Base-by-base conservation (phyloP, 163 green algal species). In the Chlamydomonas reinhardtii region DNA sequence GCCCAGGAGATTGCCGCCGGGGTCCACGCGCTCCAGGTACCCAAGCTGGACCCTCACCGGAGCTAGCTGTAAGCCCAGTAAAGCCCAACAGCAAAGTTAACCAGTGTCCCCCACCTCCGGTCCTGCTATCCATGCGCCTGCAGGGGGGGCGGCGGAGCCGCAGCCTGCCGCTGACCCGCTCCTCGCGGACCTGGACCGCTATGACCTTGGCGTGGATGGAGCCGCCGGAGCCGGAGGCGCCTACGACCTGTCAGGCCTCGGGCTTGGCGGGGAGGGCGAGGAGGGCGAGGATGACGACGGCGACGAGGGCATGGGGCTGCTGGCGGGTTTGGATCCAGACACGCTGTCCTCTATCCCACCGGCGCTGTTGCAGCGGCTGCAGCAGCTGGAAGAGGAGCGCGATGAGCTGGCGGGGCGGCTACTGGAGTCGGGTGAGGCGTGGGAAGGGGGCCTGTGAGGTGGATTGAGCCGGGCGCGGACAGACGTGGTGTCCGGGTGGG, bases 381-480 rank as follows among this genome's bases (percentile, higher is more conserved):
- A 78, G 79, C 79, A 79, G 69, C 70, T 86, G 34, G 79, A 86
- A 69, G 79, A 86, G 69, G 79, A 86, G 54, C 79, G 79, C 15
- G 79, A 86, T 16, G 79, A 86, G 79, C 79, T 86, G 69, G 79
- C 79, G 32, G 79, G 69, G 0, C 73, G 79, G 15, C 69, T 86
- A 54, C 54, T 86, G 15, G 79, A 78, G 34, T 78, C 79, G 12
- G 79, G 79, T 86, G 37, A 12, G 71, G 0, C 1, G 17, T 5
- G 16, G 32, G 15, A n/a, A n/a, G n/a, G n/a, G 31, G 12, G 68
- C 15, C 17, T 32, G 3, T 4, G 31, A 0, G 31, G 31, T 56
- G 2, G 48, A 14, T 48, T n/a, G n/a, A n/a, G n/a, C n/a, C n/a
- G n/a, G n/a, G n/a, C n/a, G n/a, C n/a, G n/a, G n/a, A n/a, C n/a